Evolutionary conservation across 768 basidiomycete genomes (phyloP).

Genomic region (Albatrellus ellisii): DNA sequence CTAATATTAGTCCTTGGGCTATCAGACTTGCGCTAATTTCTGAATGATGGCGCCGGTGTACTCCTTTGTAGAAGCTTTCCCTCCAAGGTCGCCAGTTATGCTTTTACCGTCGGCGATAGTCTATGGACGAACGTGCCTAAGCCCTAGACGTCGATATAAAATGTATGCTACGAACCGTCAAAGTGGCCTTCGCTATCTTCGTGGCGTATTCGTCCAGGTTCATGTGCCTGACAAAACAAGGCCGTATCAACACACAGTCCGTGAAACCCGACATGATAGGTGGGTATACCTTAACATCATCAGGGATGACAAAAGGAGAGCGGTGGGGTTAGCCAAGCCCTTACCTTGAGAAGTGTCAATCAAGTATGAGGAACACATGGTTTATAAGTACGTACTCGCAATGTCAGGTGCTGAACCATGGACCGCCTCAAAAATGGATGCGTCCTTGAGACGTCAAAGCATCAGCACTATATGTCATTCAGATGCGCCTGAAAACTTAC

Average conservation of each 20-base stretch:
- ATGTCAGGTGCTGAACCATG: slow-evolving; percentile 99
- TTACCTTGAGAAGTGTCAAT: slow-evolving; percentile 38
- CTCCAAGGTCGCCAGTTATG: slow-evolving; percentile 94
- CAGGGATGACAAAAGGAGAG: slow-evolving; percentile 82
- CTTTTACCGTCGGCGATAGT: slow-evolving; percentile 94
- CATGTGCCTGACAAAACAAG: slow-evolving; percentile 63
- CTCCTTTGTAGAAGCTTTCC: slow-evolving; percentile 79
- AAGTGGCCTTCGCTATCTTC: slow-evolving; percentile 85
- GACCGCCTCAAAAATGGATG: slow-evolving; percentile 98
- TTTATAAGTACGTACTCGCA: slow-evolving; percentile 48
- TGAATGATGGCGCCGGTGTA: slow-evolving; percentile 82
- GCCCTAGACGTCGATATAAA: slow-evolving; percentile 3
- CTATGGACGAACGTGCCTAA: slow-evolving; percentile 25
- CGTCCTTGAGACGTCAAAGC: slow-evolving; percentile 57
- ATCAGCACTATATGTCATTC: slow-evolving; percentile 1
- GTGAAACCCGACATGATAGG: slow-evolving; percentile 1
- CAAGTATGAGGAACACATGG: not conserved
- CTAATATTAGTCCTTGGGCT: not conserved
- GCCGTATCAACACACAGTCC: slow-evolving; percentile 15
- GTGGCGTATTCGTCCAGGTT: slow-evolving; percentile 68
- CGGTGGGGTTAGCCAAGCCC: slow-evolving; percentile 98
- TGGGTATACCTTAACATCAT: slow-evolving; percentile 85
- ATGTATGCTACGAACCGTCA: slow-evolving; percentile 47
- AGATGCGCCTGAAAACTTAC: slow-evolving; percentile 28
- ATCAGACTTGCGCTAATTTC: slow-evolving; percentile 31